Conservation (phyloP, 768 basidiomycete genomes). For the Hygrophoropsis aurantiaca region DNA sequence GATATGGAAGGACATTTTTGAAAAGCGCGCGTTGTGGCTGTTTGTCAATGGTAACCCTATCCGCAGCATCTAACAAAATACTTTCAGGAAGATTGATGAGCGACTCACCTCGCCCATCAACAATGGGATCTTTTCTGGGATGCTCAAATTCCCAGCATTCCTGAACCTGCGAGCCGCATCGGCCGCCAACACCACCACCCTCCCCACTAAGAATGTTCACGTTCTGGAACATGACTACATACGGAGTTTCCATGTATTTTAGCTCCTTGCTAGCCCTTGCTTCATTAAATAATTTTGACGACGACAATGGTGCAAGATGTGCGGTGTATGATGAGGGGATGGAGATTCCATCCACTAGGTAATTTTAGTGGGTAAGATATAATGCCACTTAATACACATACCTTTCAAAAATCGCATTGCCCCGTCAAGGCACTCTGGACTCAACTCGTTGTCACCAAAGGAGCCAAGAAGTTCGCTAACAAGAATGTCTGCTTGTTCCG, state of each 20-base stretch:
- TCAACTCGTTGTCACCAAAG: conserved; percentile 98
- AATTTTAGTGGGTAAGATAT: not conserved
- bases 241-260: conserved; percentile 89
- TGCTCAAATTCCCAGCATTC: conserved; percentile 99
- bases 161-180: conserved; percentile 83
- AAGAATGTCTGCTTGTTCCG: conserved; percentile 88
- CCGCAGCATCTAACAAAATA: not conserved
- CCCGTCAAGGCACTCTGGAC: conserved; percentile 97
- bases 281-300: conserved; percentile 88
- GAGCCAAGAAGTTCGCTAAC: conserved; percentile 95
- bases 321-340: conserved; percentile 97
- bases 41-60: conserved; percentile 91
- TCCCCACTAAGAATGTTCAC: conserved; percentile 86
- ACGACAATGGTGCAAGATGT: conserved; percentile 90
- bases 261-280: conserved; percentile 64
- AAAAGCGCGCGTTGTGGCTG: conserved; percentile 90
- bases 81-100: not conserved
- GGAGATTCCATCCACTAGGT: conserved; percentile 84
- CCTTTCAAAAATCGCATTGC: conserved; percentile 92
- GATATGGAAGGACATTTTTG: conserved; percentile 85
- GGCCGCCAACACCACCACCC: conserved; percentile 56
- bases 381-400: conserved; percentile 32
- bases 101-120: conserved; percentile 65
- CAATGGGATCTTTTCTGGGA: conserved; percentile 75
- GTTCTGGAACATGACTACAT: conserved; percentile 98